Evolutionary conservation across 2,329 filamentous ascomycete species (phyloP).

Genomic region (Sporothrix sp.): DNA sequence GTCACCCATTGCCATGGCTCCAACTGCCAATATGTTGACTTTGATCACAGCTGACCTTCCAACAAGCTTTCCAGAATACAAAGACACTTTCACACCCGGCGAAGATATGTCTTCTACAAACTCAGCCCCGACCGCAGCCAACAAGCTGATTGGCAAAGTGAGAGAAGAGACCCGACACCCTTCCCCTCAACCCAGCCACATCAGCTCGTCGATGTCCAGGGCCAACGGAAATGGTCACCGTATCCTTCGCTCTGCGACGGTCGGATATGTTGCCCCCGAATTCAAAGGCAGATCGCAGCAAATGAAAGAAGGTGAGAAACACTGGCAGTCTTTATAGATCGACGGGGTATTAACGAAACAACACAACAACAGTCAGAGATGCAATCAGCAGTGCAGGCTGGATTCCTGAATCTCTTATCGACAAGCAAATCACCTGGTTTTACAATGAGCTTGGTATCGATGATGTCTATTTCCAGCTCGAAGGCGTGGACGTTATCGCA

Average conservation of each 20-base stretch:
- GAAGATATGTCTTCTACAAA: slow-evolving; percentile 24
- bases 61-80: slow-evolving; percentile 27
- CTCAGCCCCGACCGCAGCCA: slow-evolving; percentile 15
- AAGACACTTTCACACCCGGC: slow-evolving; percentile 24
- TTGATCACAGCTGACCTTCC: slow-evolving; percentile 26
- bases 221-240: slow-evolving; percentile 54
- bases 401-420: slow-evolving; percentile 74
- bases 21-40: slow-evolving; percentile 21
- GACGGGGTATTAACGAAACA: neutral
- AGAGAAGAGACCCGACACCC: slow-evolving; percentile 49
- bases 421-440: slow-evolving; percentile 88
- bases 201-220: slow-evolving; percentile 53
- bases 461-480: slow-evolving; percentile 94
- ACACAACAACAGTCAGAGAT: slow-evolving; percentile 56
- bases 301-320: slow-evolving; percentile 61
- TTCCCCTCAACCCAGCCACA: slow-evolving; percentile 80
- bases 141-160: slow-evolving; percentile 24
- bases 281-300: slow-evolving; percentile 90
- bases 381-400: slow-evolving; percentile 70
- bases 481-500: slow-evolving; percentile 75
- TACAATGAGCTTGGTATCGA: slow-evolving; percentile 94
- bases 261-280: slow-evolving; percentile 88
- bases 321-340: neutral
- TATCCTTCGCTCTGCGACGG: slow-evolving; percentile 75
- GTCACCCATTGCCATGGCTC: slow-evolving; percentile 10